Conservation (phyloP, 2,329 filamentous ascomycete species). For the Arthroderma sp. region DNA sequence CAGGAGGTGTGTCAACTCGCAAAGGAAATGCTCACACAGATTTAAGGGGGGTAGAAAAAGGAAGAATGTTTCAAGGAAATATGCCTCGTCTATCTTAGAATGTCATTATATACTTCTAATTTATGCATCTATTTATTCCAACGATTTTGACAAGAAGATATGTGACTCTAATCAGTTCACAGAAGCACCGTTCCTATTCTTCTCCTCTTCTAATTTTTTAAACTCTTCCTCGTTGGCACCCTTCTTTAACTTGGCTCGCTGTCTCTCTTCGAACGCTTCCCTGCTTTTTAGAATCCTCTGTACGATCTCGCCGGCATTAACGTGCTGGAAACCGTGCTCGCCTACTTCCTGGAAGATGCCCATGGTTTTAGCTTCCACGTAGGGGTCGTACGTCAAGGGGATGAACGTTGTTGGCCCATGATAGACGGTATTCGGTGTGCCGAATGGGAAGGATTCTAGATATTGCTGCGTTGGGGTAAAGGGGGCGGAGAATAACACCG, state of each 20-base stretch:
- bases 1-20: conserved; percentile 12
- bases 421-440: conserved; percentile 68
- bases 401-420: conserved; percentile 94
- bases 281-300: conserved; percentile 77
- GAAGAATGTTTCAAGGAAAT: too few relatives aligned
- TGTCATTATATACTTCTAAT: conserved; percentile 12
- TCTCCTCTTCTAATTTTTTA: conserved; percentile 43
- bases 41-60: not conserved
- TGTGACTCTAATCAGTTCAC: not conserved
- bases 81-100: not conserved
- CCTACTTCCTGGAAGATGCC: conserved; percentile 73
- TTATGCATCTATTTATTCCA: conserved; percentile 47
- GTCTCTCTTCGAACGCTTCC: conserved; percentile 78
- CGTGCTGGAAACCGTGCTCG: conserved; percentile 64
- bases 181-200: not conserved
- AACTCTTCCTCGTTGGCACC: conserved; percentile 58
- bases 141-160: too few relatives aligned
- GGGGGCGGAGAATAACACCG: conserved; percentile 78
- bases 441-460: conserved; percentile 59
- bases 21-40: conserved; percentile 8
- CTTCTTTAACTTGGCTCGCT: conserved; percentile 82
- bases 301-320: conserved; percentile 89
- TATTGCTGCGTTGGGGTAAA: conserved; percentile 74
- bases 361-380: conserved; percentile 65
- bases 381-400: conserved; percentile 62